phyloP scores from a whole-genome alignment of 331 rosid species.

The Rhamnella rubrinervis region DNA sequence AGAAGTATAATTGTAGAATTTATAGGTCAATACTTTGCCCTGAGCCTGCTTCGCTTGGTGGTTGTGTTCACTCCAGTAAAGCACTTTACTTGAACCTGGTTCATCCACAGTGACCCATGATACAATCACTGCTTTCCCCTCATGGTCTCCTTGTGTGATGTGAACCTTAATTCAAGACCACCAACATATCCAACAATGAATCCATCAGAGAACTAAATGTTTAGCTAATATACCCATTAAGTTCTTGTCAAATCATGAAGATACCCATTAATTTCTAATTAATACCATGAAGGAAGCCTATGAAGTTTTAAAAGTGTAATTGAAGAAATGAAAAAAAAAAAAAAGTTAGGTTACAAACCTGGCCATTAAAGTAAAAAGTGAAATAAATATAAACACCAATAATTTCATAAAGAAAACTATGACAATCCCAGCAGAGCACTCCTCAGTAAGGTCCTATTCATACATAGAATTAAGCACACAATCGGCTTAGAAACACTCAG shows the following conservation, averaged over 20 bases:
- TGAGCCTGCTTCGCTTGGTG: constrained; percentile 31
- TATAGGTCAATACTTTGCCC: constrained; percentile 48
- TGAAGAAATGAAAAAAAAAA: not conserved
- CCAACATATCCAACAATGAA: not conserved
- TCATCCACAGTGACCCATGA: constrained; percentile 75
- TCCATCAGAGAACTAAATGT: not conserved
- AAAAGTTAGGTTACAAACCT: too few species aligned
- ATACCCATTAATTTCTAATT: not conserved
- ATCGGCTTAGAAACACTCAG: not conserved
- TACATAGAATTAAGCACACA: too few species aligned
- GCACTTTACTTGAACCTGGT: constrained; percentile 58
- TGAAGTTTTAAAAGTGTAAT: not conserved
- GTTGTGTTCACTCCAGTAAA: constrained; percentile 56
- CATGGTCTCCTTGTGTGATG: constrained; percentile 83
- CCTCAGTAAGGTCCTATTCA: not conserved
- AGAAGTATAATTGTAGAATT: constrained; percentile 63
- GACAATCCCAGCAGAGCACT: not conserved
- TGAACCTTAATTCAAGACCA: constrained; percentile 52
- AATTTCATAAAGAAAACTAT: not conserved
- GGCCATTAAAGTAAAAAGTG: too few species aligned
- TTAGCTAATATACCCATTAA: not conserved
- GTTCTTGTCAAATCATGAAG: not conserved
- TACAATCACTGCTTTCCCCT: constrained; percentile 69
- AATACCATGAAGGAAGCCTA: not conserved
- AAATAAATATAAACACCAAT: too few species aligned